phyloP scores from a whole-genome alignment of 2,329 filamentous ascomycete genomes.

The Fusarium chlamydosporum region DNA sequence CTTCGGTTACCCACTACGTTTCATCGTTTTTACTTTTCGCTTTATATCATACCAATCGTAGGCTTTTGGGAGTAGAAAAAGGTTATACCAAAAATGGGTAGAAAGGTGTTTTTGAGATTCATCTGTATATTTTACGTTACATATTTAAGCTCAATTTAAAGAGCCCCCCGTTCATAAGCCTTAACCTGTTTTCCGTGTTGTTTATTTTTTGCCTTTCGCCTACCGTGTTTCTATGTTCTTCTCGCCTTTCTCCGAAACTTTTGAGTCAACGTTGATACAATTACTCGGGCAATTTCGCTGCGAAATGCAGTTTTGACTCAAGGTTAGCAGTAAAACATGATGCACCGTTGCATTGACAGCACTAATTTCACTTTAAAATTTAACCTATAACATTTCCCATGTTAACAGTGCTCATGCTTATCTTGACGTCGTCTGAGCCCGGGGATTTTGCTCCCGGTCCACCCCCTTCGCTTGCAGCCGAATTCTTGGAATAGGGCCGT shows the following conservation, averaged over 20 bases:
- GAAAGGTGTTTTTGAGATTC: conserved; percentile 46
- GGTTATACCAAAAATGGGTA: conserved; percentile 53
- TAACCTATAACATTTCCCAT: background rate
- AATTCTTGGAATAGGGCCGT: background rate
- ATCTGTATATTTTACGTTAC: conserved; percentile 26
- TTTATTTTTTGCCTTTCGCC: background rate
- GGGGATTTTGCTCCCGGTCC: background rate
- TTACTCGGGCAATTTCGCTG: conserved; percentile 9
- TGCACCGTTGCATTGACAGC: conserved; percentile 10
- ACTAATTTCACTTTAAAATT: conserved; percentile 9
- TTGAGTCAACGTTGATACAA: conserved; percentile 11
- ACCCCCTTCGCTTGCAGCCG: background rate
- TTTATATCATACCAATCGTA: conserved; percentile 48
- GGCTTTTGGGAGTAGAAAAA: conserved; percentile 50
- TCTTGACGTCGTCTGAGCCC: conserved; percentile 17
- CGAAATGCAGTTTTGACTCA: conserved; percentile 6
- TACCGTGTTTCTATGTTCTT: background rate
- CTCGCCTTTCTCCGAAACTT: background rate
- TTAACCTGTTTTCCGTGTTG: background rate
- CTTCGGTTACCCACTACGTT: conserved; percentile 35
- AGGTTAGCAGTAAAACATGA: background rate
- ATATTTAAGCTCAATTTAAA: conserved; percentile 8
- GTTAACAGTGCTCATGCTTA: conserved; percentile 22
- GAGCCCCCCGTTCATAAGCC: background rate
- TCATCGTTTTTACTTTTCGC: conserved; percentile 30